Conservation (phyloP, 768 basidiomycete species). For the Daedaleopsis sinensis region DNA sequence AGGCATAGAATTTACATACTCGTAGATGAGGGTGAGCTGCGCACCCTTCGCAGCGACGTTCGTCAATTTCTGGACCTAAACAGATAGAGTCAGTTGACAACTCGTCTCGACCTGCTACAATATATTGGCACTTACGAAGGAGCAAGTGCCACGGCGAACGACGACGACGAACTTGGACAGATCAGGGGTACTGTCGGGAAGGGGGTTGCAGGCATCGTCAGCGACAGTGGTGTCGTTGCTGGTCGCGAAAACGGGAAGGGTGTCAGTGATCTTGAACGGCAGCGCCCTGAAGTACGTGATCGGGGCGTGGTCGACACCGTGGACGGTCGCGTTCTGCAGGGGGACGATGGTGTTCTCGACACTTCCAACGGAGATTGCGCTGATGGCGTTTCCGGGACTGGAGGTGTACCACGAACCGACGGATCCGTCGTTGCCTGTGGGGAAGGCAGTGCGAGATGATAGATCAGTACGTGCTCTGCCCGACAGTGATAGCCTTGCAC, state of each 20-base stretch:
- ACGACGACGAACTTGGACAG: slow-evolving; percentile 56
- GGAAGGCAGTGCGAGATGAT: not conserved
- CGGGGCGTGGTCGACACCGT: slow-evolving; percentile 48
- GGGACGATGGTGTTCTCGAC: slow-evolving; percentile 61
- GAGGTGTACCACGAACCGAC: slow-evolving; percentile 66
- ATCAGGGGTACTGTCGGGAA: slow-evolving; percentile 56
- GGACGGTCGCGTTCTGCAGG: slow-evolving; percentile 56
- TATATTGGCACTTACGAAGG: slow-evolving; percentile 43
- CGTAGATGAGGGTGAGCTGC: slow-evolving; percentile 52
- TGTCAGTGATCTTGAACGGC: slow-evolving; percentile 48
- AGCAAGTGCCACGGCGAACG: slow-evolving; percentile 61
- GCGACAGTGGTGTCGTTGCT: slow-evolving; percentile 54
- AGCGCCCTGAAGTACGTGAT: slow-evolving; percentile 57
- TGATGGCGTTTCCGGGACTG: slow-evolving; percentile 52
- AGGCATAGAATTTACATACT: slow-evolving; percentile 39
- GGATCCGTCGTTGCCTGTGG: slow-evolving; percentile 41
- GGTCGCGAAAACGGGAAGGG: slow-evolving; percentile 59
- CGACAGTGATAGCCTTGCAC: slow-evolving; percentile 27
- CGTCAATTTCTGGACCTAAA: slow-evolving; percentile 50
- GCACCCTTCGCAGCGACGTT: slow-evolving; percentile 60
- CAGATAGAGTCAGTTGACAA: not conserved
- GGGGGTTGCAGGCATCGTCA: slow-evolving; percentile 61
- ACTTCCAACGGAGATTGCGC: slow-evolving; percentile 60
- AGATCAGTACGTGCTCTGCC: slow-evolving; percentile 5
- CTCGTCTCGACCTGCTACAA: not conserved